Evolutionary conservation across 768 basidiomycete genomes (phyloP).

Genomic region (Leccinum disarticulatum): DNA sequence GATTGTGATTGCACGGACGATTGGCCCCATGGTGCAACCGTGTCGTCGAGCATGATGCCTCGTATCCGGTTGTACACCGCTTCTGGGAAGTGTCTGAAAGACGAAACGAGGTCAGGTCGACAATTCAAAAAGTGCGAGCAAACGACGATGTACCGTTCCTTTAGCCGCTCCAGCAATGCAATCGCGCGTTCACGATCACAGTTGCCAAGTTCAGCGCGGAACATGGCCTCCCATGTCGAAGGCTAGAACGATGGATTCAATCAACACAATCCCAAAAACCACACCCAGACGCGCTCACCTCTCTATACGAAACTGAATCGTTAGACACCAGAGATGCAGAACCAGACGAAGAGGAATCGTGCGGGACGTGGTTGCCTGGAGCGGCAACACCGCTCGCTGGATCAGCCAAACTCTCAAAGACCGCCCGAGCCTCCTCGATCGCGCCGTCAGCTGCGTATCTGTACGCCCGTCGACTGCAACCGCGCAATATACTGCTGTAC

Average conservation of each 20-base stretch:
- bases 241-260: conserved; percentile 45
- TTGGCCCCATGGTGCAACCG: conserved; percentile 46
- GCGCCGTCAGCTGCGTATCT: conserved; percentile 68
- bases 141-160: conserved; percentile 53
- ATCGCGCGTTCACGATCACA: conserved; percentile 72
- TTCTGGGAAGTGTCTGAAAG: conserved; percentile 65
- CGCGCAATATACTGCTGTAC: conserved; percentile 64
- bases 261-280: not conserved
- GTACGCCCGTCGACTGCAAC: conserved; percentile 62
- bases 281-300: conserved; percentile 17
- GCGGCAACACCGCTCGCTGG: conserved; percentile 85
- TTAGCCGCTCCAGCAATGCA: conserved; percentile 67
- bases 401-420: conserved; percentile 83
- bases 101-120: conserved; percentile 1
- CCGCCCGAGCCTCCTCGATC: conserved; percentile 64
- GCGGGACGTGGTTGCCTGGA: conserved; percentile 80
- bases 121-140: not conserved
- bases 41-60: conserved; percentile 75
- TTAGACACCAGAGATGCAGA: conserved; percentile 37
- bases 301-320: conserved; percentile 41
- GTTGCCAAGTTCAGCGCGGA: conserved; percentile 82
- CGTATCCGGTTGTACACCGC: conserved; percentile 80
- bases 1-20: conserved; percentile 18
- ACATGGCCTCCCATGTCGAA: conserved; percentile 95
- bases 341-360: conserved; percentile 40